Evolutionary conservation across 805 yeast genomes (phyloP), one percentile per base, ranked within the genome.

Genomic region (Hanseniaspora clermontiae): DNA sequence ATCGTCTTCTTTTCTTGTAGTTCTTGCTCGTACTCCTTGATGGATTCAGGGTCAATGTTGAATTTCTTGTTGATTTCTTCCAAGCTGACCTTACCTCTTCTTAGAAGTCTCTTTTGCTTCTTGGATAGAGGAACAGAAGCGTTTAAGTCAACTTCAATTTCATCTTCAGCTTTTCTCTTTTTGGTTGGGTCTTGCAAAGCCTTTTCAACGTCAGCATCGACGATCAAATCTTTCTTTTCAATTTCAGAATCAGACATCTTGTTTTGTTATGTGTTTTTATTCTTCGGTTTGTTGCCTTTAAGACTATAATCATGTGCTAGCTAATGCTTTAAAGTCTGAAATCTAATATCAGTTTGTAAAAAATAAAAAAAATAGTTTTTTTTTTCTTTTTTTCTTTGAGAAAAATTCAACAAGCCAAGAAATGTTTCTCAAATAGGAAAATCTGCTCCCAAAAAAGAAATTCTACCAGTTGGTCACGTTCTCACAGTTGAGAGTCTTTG

Each of bases 101-200:
- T 91, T 61, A 85, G 71, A 61, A 82, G 72, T 72, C 97, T 84
- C 64, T 84, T 84, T 69, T 91, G 96, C 68, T 93, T 91, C 69
- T 87, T 90, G 12, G 96, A 89, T 51, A 90, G 73, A 1, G 98
- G 97, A 14, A 84, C 78, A 6, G 87, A 81, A 49, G 81, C 84
- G 27, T 73, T 71, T 55, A 85, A 71, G 64, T 84, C 85, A 59
- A 85, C 84, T 61, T 81, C 86, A 52, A 85, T 75, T 64, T 83
- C 87, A 60, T 73, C 76, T 17, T 72, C 74, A 47, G 71, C 71
- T 60, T 62, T 65, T 62, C 68, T 70, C 62, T 65, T 68, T 64
- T 64, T 68, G 39, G 69, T 65, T 57, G 70, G 71, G 46, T 71
- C 70, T 51, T 43, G 39, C 34, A 69, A 59, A 43, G 70, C 71